Percentiles rank a stretch among this genome's conserved stretches.
Conservation (phyloP, 768 basidiomycete genomes). For the Leucosporidium creatinivorum region DNA sequence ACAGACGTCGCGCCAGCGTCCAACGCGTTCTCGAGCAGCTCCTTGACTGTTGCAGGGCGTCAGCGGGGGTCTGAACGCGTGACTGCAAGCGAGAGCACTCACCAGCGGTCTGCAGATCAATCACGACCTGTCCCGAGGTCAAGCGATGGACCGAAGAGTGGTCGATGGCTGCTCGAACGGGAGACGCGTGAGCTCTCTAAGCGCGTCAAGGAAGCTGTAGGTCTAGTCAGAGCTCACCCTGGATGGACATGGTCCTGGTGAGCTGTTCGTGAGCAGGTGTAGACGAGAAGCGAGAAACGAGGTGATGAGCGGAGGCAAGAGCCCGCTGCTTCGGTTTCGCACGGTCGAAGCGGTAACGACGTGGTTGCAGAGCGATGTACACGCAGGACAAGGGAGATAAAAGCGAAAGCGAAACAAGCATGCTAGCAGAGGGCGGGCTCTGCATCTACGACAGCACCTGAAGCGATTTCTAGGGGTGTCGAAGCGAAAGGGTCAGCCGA, state of each 20-base stretch:
- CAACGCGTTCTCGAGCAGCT: conserved; percentile 89
- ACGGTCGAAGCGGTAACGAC: background rate
- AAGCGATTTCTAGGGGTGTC: background rate
- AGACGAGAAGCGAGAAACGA: background rate
- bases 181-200: background rate
- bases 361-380: background rate
- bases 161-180: conserved; percentile 33
- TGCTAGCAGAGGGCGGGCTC: too few species aligned
- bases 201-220: background rate
- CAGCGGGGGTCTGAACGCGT: background rate
- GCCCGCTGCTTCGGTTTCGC: background rate
- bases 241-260: background rate
- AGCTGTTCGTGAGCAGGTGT: background rate
- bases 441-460: background rate
- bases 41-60: conserved; percentile 55
- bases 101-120: conserved; percentile 76
- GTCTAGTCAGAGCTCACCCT: background rate
- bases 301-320: background rate
- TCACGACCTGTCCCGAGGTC: conserved; percentile 88
- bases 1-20: conserved; percentile 85
- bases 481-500: background rate
- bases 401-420: background rate
- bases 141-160: conserved; percentile 60
- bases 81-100: background rate
- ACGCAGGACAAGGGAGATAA: background rate